Evolutionary conservation across 768 basidiomycete species (phyloP).

Genomic region (Pholiota microspora): DNA sequence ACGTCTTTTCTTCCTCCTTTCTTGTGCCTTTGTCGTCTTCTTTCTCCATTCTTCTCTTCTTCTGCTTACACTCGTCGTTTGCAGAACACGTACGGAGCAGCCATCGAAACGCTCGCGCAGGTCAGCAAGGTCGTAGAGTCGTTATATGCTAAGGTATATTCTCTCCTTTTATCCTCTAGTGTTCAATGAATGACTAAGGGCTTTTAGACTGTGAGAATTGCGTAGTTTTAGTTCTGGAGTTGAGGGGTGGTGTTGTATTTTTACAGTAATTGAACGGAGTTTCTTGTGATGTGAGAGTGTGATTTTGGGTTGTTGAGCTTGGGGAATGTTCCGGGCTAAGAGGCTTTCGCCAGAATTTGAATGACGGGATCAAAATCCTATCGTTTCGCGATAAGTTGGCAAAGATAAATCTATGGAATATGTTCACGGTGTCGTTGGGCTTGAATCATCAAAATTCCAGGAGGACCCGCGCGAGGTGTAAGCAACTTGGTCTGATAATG

Average conservation of each 20-base stretch:
- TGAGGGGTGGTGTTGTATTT: no score
- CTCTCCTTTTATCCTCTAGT: not conserved
- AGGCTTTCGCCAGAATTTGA: no score
- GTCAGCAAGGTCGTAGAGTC: constrained; percentile 94
- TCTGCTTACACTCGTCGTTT: not conserved
- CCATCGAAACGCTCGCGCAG: constrained; percentile 86
- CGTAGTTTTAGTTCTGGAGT: not conserved
- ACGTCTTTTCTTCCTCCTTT: constrained; percentile 27
- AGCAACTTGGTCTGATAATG: no score
- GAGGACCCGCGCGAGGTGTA: no score
- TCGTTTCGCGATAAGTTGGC: no score
- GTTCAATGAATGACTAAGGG: not conserved
- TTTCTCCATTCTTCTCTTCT: not conserved
- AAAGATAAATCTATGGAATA: no score
- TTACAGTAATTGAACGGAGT: not conserved
- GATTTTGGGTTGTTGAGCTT: no score
- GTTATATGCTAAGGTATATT: constrained; percentile 74
- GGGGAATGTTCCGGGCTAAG: no score
- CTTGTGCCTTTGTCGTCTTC: not conserved
- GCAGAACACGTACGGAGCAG: constrained; percentile 85
- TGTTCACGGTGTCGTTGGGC: no score
- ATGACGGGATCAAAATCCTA: no score
- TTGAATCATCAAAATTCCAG: no score
- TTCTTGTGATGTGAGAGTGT: no score
- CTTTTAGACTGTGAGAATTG: constrained; percentile 8